These are phyloP conservation scores for Pterocarpus macrocarpus DNA, from an alignment of 306 rosid genomes.

Conservation along the genomic window DNA sequence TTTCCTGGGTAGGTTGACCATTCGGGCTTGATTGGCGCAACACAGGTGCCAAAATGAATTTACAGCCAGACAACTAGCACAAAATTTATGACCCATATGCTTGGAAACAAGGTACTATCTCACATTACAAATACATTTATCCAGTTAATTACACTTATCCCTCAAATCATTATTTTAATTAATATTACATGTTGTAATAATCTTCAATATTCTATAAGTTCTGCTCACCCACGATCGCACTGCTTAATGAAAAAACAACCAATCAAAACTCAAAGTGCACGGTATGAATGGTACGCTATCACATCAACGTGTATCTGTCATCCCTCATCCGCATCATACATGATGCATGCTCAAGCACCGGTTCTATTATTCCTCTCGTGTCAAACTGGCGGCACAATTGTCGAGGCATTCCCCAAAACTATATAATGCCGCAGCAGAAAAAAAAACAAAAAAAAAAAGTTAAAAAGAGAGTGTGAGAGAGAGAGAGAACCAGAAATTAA, in stretches of 20 bases:
- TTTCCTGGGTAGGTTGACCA: constrained; percentile 22
- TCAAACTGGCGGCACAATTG: constrained; percentile 35
- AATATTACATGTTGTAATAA: neutral
- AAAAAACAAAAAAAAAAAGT: neutral
- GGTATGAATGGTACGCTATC: neutral
- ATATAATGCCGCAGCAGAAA: neutral
- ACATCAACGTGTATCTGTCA: constrained; percentile 23
- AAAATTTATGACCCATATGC: neutral
- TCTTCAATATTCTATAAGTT: neutral
- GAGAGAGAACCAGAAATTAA: neutral
- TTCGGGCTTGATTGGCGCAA: constrained; percentile 27
- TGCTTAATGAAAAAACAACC: neutral
- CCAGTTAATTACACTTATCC: neutral
- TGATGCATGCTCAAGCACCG: neutral
- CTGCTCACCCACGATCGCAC: neutral
- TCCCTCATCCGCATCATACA: constrained; percentile 17
- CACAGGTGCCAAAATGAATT: neutral
- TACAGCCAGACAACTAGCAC: neutral
- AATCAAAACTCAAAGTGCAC: neutral
- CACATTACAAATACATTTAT: no score
- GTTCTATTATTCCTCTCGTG: constrained; percentile 17
- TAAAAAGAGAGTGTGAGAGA: neutral
- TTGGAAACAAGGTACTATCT: neutral
- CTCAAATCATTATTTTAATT: neutral
- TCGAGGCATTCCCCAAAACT: constrained; percentile 18